Evolutionary conservation across 2,329 filamentous ascomycete species (phyloP).

Genomic region (Fusarium penzigii): DNA sequence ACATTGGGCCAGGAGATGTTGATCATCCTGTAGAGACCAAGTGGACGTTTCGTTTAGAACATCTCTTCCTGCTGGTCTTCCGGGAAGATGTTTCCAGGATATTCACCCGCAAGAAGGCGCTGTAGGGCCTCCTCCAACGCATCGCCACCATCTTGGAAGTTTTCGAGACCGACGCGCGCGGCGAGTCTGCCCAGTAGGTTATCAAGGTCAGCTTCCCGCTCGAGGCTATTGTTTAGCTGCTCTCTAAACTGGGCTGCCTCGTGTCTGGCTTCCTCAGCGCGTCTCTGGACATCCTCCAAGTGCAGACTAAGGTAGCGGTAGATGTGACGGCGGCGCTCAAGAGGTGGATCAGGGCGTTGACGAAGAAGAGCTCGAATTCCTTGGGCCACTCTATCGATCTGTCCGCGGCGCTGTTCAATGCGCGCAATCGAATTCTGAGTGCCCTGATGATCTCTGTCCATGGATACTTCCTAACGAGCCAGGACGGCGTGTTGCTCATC

Average conservation of each 20-base stretch:
- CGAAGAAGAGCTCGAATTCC: background rate
- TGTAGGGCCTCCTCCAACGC: slow-evolving; percentile 1
- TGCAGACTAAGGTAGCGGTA: background rate
- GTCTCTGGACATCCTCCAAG: background rate
- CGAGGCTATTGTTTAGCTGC: background rate
- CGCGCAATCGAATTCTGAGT: too few relatives aligned
- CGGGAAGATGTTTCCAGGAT: background rate
- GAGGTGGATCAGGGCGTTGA: background rate
- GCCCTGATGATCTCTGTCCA: too few relatives aligned
- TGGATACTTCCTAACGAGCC: background rate
- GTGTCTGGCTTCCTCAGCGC: background rate
- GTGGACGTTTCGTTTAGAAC: background rate
- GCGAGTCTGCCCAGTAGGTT: too few relatives aligned
- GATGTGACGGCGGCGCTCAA: background rate
- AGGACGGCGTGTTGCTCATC: background rate
- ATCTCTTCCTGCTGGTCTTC: background rate
- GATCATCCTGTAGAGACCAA: too few relatives aligned
- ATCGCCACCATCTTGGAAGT: slow-evolving; percentile 4
- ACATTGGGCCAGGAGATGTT: background rate
- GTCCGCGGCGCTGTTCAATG: too few relatives aligned
- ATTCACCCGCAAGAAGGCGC: background rate
- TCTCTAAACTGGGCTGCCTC: background rate
- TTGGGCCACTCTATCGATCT: background rate
- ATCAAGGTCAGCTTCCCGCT: background rate
- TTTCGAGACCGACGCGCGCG: slow-evolving; percentile 2